Percentiles rank a stretch among this genome's conserved stretches.
phyloP scores from a whole-genome alignment of 352 stramenopile species.

The Plasmopara muralis region DNA sequence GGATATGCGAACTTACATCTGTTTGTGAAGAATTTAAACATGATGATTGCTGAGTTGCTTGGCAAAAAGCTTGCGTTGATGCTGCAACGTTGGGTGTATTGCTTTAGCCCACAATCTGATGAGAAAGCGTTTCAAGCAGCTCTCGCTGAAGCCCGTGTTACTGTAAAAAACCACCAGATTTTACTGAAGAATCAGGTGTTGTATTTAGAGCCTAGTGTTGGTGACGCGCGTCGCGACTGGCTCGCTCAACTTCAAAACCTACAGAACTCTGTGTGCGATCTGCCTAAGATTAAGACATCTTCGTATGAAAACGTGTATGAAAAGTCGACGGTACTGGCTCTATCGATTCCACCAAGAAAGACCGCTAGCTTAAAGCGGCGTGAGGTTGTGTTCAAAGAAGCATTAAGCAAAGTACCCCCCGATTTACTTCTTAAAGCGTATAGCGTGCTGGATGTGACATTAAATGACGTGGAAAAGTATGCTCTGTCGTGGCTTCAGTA shows the following conservation, averaged over 20 bases:
- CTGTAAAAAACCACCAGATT: conserved; percentile 85
- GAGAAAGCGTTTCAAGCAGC: conserved; percentile 50
- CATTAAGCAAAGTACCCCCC: conserved; percentile 44
- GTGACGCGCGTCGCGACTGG: conserved; percentile 84
- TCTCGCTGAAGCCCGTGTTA: conserved; percentile 40
- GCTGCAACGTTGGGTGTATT: conserved; percentile 64
- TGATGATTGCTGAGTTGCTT: conserved; percentile 80
- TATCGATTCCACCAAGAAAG: conserved; percentile 59
- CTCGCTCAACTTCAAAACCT: conserved; percentile 90
- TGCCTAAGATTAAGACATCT: conserved; percentile 86
- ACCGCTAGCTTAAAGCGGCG: conserved; percentile 46
- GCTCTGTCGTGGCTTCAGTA: conserved; percentile 97
- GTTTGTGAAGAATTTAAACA: conserved; percentile 91
- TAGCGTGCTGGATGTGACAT: conserved; percentile 57
- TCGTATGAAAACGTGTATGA: conserved; percentile 86
- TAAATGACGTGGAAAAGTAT: conserved; percentile 89
- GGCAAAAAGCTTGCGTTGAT: conserved; percentile 60
- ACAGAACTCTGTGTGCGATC: conserved; percentile 90
- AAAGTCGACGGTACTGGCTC: conserved; percentile 47
- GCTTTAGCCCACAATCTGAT: conserved; percentile 53
- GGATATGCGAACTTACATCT: conserved; percentile 90
- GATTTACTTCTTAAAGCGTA: conserved; percentile 77
- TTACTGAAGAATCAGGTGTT: conserved; percentile 96
- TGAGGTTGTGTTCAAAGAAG: conserved; percentile 70
- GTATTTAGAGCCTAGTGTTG: conserved; percentile 92